Evolutionary conservation across 768 basidiomycete genomes (phyloP).

Genomic region (Kwoniella bestiolae): DNA sequence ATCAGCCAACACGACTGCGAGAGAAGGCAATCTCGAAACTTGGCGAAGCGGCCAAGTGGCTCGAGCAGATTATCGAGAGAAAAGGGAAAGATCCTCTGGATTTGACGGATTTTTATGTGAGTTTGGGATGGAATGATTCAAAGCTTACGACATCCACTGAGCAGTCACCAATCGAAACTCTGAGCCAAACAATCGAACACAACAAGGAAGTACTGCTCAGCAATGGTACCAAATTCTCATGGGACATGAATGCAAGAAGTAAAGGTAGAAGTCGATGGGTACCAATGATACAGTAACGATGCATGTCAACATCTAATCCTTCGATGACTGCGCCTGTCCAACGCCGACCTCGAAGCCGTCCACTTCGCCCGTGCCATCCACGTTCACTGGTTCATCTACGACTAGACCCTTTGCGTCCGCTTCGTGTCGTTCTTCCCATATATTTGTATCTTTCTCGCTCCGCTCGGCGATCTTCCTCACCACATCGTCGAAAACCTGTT

Average conservation of each 20-base stretch:
- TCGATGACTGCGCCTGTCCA: slow-evolving; percentile 20
- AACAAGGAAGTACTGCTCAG: neutral
- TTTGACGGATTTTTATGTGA: neutral
- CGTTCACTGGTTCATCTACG: slow-evolving; percentile 20
- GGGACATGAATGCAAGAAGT: slow-evolving; percentile 2
- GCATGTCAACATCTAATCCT: neutral
- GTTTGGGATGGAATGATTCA: neutral
- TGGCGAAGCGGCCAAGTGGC: neutral
- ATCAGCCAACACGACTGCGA: neutral
- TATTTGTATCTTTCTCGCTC: slow-evolving; percentile 12
- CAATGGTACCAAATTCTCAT: neutral
- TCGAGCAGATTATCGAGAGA: neutral
- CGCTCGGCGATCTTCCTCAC: slow-evolving; percentile 14
- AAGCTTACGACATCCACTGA: neutral
- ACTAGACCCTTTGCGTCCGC: slow-evolving; percentile 30
- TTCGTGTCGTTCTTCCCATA: slow-evolving; percentile 29
- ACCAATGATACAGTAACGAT: slow-evolving; percentile 8
- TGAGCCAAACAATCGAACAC: slow-evolving; percentile 23
- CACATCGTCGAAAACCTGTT: slow-evolving; percentile 29
- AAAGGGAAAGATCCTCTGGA: neutral
- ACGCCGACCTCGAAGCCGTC: slow-evolving; percentile 31
- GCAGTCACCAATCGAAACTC: neutral
- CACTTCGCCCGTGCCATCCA: slow-evolving; percentile 1
- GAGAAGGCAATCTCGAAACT: neutral
- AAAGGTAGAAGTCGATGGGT: slow-evolving; percentile 19